Percentiles rank a stretch among this genome's conserved stretches.
Evolutionary conservation across 2,329 filamentous ascomycete species (phyloP).

Genomic region (Emydomyces testavorans): DNA sequence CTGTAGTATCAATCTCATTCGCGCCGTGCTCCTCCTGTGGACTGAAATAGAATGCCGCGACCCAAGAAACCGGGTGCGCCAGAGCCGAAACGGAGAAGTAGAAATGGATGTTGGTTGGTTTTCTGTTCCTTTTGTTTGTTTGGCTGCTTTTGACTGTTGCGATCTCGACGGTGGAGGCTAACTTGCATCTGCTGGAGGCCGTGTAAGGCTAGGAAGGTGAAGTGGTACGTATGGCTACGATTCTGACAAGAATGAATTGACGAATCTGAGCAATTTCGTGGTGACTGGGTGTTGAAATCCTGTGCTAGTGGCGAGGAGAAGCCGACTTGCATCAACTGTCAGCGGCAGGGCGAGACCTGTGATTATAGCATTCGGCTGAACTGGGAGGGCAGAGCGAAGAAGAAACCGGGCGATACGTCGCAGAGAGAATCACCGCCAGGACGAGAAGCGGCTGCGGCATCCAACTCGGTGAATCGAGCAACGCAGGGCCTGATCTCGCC

Average conservation of each 20-base stretch:
- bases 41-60: constrained; percentile 43
- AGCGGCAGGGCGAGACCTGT: constrained; percentile 58
- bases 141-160: background rate
- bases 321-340: constrained; percentile 60
- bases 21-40: background rate
- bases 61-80: constrained; percentile 48
- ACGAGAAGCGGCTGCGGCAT: background rate
- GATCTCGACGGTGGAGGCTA: constrained; percentile 13
- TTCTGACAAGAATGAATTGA: no score
- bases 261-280: no score
- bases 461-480: no score
- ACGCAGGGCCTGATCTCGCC: no score
- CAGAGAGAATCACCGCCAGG: background rate
- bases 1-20: no score
- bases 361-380: constrained; percentile 74
- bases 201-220: constrained; percentile 62
- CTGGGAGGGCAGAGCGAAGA: constrained; percentile 55
- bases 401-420: background rate
- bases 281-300: no score
- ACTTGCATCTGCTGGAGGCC: constrained; percentile 41
- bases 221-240: constrained; percentile 41
- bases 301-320: constrained; percentile 55
- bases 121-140: background rate
- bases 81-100: constrained; percentile 50
- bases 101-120: constrained; percentile 53